Base-by-base conservation (phyloP, 108 stramenopile species). In the Nitzschia sp. region DNA sequence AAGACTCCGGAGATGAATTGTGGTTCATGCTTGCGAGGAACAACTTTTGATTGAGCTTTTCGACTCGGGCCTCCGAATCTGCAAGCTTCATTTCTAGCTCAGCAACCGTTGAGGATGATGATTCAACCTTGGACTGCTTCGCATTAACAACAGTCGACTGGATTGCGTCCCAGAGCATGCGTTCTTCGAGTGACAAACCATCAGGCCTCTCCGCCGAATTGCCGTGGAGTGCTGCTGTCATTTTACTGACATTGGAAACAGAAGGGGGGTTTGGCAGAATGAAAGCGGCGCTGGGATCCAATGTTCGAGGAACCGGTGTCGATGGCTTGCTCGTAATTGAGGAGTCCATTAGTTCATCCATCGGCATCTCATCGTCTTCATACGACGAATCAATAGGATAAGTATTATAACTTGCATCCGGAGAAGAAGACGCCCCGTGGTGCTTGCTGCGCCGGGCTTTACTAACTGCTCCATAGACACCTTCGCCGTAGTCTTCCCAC, bases 351-450 rank as follows among this genome's bases (percentile, higher is more conserved):
- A 62, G 28, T 63, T 79, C 78, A 59, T 79, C 78, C 66, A 68
- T 69, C 38, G 78, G 78, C 66, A 79, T 79, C 31, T 79, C 71
- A 38, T 70, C 76, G 15, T 52, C 46, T 35, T 71, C 69, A 29
- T 38, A 66, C 23, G 66, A 66, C 0, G 53, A 38, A 52, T 41
- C 38, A 13, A 41, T 41, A 41, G 38, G 38, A 41, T 41, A 41
- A 6, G 38, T 41, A 13, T 6, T 41, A 41, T 6, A 6, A 41
- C 13, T 41, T 13, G 9, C 13, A 13, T 13, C 13, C 38, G 38
- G 6, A 30, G 26, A 35, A 1, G 44, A 44, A 23, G 62, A 46
- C 3, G 48, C 15, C 13, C 48, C 64, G 31, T 6, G 48, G 15
- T 31, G 25, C 33, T 65, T 33, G 17, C 44, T 67, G 22, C 54